phyloP scores from a whole-genome alignment of 108 stramenopile genomes.

The Cyclotella sp. region DNA sequence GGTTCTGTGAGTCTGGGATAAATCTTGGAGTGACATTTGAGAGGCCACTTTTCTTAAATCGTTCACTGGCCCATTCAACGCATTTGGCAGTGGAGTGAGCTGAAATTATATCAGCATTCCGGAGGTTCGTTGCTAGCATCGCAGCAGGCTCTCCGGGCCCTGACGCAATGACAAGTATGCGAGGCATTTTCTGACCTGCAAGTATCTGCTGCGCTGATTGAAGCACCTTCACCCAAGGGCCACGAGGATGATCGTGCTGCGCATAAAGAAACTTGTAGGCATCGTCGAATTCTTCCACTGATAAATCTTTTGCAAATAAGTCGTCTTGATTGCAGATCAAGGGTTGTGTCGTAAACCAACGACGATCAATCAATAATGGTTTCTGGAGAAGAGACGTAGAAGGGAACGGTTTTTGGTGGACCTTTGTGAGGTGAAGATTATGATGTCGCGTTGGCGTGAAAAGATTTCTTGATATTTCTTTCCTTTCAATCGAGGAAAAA shows the following conservation, averaged over 20 bases:
- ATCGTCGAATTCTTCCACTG: conserved; percentile 38
- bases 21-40: conserved; percentile 35
- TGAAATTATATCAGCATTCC: conserved; percentile 35
- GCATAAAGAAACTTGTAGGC: conserved; percentile 34
- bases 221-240: conserved; percentile 38
- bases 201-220: conserved; percentile 30
- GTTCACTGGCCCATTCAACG: conserved; percentile 34
- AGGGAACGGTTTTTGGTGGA: background rate
- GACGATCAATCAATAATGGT: conserved; percentile 6
- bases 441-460: background rate
- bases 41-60: conserved; percentile 23
- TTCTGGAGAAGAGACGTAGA: background rate
- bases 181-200: conserved; percentile 22
- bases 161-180: conserved; percentile 39
- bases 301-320: conserved; percentile 26
- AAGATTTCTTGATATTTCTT: background rate
- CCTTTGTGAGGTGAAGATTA: background rate
- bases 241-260: conserved; percentile 42
- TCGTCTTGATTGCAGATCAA: conserved; percentile 23
- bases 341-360: conserved; percentile 35
- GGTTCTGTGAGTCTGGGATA: conserved; percentile 35
- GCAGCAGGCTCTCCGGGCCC: conserved; percentile 47
- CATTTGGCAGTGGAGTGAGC: conserved; percentile 36
- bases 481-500: background rate
- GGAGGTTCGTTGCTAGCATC: conserved; percentile 28